A percentile compares a stretch with the other conserved stretches of the same genome.
Evolutionary conservation across 108 stramenopile species (phyloP).

Genomic region (Cyclostephanos tholiformis): DNA sequence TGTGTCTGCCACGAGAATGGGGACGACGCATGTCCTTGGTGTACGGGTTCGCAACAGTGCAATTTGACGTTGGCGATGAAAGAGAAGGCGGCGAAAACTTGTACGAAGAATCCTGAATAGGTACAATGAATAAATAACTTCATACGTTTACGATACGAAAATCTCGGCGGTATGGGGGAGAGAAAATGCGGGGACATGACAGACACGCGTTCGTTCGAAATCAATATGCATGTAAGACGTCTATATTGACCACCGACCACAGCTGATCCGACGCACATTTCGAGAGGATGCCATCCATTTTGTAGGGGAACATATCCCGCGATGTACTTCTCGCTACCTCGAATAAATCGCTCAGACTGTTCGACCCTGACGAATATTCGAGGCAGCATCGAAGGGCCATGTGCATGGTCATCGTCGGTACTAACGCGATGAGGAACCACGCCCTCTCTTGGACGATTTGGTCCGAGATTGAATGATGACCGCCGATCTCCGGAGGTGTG

Average conservation of each 20-base stretch:
- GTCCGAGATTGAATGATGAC: constrained; percentile 19
- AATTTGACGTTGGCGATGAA: constrained; percentile 32
- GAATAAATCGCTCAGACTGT: constrained; percentile 27
- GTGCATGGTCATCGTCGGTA: constrained; percentile 52
- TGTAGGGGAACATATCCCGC: constrained; percentile 24
- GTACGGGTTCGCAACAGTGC: constrained; percentile 28
- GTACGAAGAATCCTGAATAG: background rate
- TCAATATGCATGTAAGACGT: constrained; percentile 13
- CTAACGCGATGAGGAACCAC: constrained; percentile 45
- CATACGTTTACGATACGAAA: no score
- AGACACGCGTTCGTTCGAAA: background rate
- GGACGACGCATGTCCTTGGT: constrained; percentile 49
- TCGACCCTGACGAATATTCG: constrained; percentile 1
- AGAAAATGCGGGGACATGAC: no score
- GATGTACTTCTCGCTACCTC: constrained; percentile 19
- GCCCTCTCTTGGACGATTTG: constrained; percentile 47
- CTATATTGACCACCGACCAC: constrained; percentile 10
- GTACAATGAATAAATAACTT: background rate
- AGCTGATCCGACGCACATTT: background rate
- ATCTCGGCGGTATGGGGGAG: no score
- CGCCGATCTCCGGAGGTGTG: background rate
- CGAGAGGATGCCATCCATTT: constrained; percentile 7
- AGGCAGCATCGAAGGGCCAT: constrained; percentile 36
- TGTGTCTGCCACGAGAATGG: constrained; percentile 67
- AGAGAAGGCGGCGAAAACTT: background rate